Evolutionary conservation across 805 yeast species (phyloP).

Genomic region (Komagataella phaffii): DNA sequence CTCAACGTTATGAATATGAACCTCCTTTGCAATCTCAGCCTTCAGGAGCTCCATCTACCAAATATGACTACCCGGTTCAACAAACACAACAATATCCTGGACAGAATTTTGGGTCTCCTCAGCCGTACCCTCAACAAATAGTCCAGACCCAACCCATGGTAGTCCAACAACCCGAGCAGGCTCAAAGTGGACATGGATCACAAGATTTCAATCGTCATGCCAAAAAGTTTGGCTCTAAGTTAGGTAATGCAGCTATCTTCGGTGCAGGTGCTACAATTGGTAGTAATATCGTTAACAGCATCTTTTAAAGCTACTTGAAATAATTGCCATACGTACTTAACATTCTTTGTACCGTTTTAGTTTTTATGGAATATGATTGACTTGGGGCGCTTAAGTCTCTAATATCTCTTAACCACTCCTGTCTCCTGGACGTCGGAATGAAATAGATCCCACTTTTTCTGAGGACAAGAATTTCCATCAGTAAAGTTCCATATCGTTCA

Average conservation of each 20-base stretch:
- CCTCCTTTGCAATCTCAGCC: constrained; percentile 17
- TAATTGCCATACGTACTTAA: constrained; percentile 42
- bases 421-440: constrained; percentile 33
- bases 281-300: constrained; percentile 62
- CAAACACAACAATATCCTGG: constrained; percentile 4
- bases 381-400: constrained; percentile 38
- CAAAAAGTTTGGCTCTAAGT: constrained; percentile 60
- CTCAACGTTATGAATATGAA: constrained; percentile 11
- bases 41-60: constrained; percentile 37
- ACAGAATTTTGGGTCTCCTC: constrained; percentile 10
- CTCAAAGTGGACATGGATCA: constrained; percentile 11
- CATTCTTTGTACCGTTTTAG: constrained; percentile 38
- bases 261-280: constrained; percentile 97
- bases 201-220: constrained; percentile 21
- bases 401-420: constrained; percentile 52
- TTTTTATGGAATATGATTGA: constrained; percentile 22
- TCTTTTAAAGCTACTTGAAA: constrained; percentile 26
- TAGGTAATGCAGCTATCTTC: constrained; percentile 87
- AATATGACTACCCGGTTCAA: constrained; percentile 25
- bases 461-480: constrained; percentile 53
- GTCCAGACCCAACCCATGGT: constrained; percentile 6
- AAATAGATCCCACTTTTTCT: constrained; percentile 32
- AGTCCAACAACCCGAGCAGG: constrained; percentile 6
- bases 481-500: constrained; percentile 41
- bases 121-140: constrained; percentile 17